phyloP scores from a whole-genome alignment of 441 rosid genomes.

The Pelargonium citronellum region DNA sequence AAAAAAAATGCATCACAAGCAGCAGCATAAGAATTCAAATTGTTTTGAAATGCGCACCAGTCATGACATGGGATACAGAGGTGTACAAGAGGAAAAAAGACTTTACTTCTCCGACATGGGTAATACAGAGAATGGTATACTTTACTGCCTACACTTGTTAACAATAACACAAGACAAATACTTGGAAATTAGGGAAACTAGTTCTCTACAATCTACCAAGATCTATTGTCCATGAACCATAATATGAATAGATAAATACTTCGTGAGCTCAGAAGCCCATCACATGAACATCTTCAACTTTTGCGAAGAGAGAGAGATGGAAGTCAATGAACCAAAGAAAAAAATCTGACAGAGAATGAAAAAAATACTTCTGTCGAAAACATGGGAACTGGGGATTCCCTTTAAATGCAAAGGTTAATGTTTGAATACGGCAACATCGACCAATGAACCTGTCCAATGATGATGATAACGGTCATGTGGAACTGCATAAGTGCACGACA shows the following conservation, averaged over 20 bases:
- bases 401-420: neutral
- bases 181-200: neutral
- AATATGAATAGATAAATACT: no score
- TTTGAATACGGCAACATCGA: neutral
- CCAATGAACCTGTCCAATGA: neutral
- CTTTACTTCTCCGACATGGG: neutral
- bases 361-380: neutral
- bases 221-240: neutral
- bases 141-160: neutral
- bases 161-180: neutral
- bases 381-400: neutral
- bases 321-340: neutral
- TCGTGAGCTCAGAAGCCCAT: no score
- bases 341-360: neutral
- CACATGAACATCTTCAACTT: no score
- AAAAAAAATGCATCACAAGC: neutral
- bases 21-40: neutral
- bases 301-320: no score
- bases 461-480: neutral
- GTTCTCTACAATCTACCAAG: neutral
- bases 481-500: neutral
- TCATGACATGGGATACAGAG: neutral
- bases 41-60: neutral
- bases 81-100: neutral
- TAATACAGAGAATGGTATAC: neutral